Evolutionary conservation across 352 stramenopile species (phyloP), one percentile per base, ranked within the genome.

Genomic region (Pythium aphanidermatum): DNA sequence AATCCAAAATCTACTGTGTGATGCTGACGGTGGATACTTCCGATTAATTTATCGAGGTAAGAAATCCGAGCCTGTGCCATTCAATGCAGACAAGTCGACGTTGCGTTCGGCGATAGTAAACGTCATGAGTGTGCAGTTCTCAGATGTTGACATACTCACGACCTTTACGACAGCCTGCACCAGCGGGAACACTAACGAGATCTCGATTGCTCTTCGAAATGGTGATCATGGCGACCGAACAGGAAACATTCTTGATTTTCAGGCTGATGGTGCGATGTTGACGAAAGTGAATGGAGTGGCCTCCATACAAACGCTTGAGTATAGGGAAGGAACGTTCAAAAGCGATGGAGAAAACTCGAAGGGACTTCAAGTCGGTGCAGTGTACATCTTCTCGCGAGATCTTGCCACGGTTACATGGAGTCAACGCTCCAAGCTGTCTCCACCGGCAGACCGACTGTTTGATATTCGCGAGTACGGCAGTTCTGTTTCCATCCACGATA

Each of bases 1-100:
- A 52, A 65, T 65, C 11, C 76, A 92, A 20, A 77, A 76, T 11
- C 29, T 94, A 5, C 41, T 85, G 10, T 94, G 83, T 27, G 61
- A 86, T n/a, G 83, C 80, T 1, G 74, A 89, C 32, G 74, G 62
- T 10, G 83, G 83, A 0, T 85, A 68, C 33, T 79, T 94, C 19
- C 67, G 62, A 2, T 25, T 94, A 20, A 23, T 81, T n/a, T 92
- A 79, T 31, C 62, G 60, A 10, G 68, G 72, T 6, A 70, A 71
- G 19, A n/a, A 29, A 19, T 90, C 83, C 3, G 55, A 65, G 20
- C 51, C 72, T 0, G 65, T 94, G 34, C 47, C 70, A 14, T 92
- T 83, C 43, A 70, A 86, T 19, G 77, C 79, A 2, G 59, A 63
- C 46, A 63, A 60, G 37, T 30, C 60, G 24, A 55, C 70, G 14